Evolutionary conservation across 1,139 yeast genomes (phyloP).

Genomic region (Pichia sp.): DNA sequence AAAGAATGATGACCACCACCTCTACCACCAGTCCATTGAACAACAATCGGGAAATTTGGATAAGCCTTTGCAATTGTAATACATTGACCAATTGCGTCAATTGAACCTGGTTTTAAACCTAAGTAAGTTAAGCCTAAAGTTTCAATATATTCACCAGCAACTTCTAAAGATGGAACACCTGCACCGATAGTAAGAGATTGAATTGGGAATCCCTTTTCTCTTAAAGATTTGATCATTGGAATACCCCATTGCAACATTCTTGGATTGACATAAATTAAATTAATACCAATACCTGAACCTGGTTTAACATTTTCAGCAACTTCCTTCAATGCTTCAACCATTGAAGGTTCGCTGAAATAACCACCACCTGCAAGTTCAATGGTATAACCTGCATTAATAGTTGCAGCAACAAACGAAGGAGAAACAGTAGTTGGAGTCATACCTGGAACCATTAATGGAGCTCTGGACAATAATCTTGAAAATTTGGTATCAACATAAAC

Average conservation of each 20-base stretch:
- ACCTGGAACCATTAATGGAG: conserved; percentile 97
- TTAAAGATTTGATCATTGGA: conserved; percentile 82
- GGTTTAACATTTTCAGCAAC: conserved; percentile 63
- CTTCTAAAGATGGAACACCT: conserved; percentile 97
- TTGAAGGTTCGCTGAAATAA: conserved; percentile 65
- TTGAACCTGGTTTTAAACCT: conserved; percentile 96
- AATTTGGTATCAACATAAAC: conserved; percentile 88
- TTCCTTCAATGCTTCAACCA: conserved; percentile 70
- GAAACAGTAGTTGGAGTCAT: conserved; percentile 98
- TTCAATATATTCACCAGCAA: conserved; percentile 92
- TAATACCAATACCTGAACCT: conserved; percentile 86
- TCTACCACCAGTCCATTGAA: conserved; percentile 99
- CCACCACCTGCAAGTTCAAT: conserved; percentile 99
- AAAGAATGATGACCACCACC: conserved; percentile 99
- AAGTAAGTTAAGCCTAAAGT: conserved; percentile 88
- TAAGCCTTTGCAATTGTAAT: conserved; percentile 90
- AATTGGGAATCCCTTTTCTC: conserved; percentile 90
- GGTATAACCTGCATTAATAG: conserved; percentile 93
- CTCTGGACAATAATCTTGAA: conserved; percentile 85
- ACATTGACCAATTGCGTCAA: conserved; percentile 83
- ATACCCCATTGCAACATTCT: conserved; percentile 98
- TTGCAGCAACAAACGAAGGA: conserved; percentile 88
- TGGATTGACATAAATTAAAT: conserved; percentile 93
- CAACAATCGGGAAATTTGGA: conserved; percentile 90
- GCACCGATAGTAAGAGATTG: conserved; percentile 98